Evolutionary conservation across 495 filamentous ascomycete species (phyloP), one percentile per base, ranked within the genome.

Genomic region (Aspergillus saccharolyticus): DNA sequence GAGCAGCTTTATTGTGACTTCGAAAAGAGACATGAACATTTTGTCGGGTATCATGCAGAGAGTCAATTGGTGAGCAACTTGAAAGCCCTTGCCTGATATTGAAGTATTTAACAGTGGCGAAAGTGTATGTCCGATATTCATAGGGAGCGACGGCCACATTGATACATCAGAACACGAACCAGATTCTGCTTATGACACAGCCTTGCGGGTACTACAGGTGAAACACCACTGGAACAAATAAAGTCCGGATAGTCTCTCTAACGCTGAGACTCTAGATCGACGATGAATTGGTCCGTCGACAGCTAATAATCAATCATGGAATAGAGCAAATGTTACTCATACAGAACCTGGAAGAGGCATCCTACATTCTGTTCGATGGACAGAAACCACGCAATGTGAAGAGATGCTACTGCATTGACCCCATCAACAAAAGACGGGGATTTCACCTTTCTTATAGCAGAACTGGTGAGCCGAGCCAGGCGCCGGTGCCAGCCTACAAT

Each of bases 321-420:
- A 88, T 96, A 46, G 94, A 99, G 55, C 92, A 97, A 65, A 84
- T 85, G 12, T 78, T 96, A 10, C 70, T 99, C 2, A 85, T 97
- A 46, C 80, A 85, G 44, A 71, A 83, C 44, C 74, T 88, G 17
- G 64, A 75, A 12, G 78, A 88, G 53, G 95, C 87, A 1, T 74
- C 86, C 19, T 69, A 80, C 2, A 79, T 87, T 28, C 89, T 97
- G 78, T 87, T 86, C 62, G 78, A 81, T 45, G 80, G 80, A 8
- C 64, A 73, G 39, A 75, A 73, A 25, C 83, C 87, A 3, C 77
- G 70, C 14, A 91, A 96, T 61, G 91, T 95, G 22, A 83, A 79
- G 56, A 80, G 81, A 52, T 91, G 88, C 59, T 84, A 87, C 55
- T 78, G 78, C 28, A 80, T 89, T 59, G 69, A 80, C 44, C 76